Evolutionary conservation across 2,329 filamentous ascomycete species (phyloP), one percentile per base, ranked within the genome.

Genomic region (Penicillium nordicum): DNA sequence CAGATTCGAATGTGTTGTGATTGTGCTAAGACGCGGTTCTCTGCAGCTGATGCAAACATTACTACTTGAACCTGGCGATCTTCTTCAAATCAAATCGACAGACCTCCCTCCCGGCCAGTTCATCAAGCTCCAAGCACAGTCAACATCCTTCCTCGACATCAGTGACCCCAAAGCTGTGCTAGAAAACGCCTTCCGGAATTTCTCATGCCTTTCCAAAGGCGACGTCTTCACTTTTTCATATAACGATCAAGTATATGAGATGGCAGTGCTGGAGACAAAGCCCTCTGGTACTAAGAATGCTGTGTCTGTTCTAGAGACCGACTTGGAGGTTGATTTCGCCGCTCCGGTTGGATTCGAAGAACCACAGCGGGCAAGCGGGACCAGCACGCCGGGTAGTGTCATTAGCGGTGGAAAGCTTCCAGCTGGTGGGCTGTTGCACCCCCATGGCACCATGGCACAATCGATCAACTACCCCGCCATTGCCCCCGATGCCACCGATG

Each of bases 221-320:
- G 94, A 99, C 70, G 82, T 96, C 42, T 99, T 99, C 80, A 95
- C 90, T 61, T 99, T 99, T 73, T 84, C 88, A 65, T 99, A 99
- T 79, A 99, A 99, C 74, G 92, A 97, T 70, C 89, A 92, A 59
- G 82, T 92, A 10, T 99, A 94, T 77, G 88, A 94, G 61, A 91
- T 99, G 71, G 92, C 91, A 3, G 94, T 99, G 1, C 78, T 97
- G 14, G 93, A 97, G 70, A 90, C 95, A 38, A 96, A 96, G 75
- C 94, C 94, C 1, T 85, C 90, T 63, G 87, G 83, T 4, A 84
- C 88, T 2, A 89, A 90, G 66, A 92, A 90, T 80, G 92, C 84
- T 5, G 83, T 99, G 53, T 92, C 92, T 68, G 95, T 96, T 75
- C 87, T 97, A 53, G 94, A 99, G 77, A 99, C 94, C 0, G 94